A percentile compares a stretch with the other conserved stretches of the same genome.
phyloP scores from a whole-genome alignment of 1,284 basidiomycete genomes.

The Sanghuangporus baumii region DNA sequence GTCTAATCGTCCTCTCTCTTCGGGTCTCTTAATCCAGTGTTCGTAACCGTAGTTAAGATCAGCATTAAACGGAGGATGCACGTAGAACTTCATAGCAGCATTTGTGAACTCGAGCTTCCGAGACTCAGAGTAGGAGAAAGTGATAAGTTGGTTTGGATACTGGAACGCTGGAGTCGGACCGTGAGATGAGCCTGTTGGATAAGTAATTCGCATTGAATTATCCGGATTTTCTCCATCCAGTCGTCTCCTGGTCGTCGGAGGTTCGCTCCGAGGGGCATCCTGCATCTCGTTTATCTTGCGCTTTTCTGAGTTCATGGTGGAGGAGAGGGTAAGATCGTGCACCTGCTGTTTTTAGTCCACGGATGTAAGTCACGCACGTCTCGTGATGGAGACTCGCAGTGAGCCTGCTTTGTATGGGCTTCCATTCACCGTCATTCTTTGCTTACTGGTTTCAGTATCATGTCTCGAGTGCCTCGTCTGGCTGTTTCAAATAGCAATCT shows the following conservation, averaged over 20 bases:
- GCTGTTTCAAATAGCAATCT: conserved; percentile 3
- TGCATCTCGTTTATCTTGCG: conserved; percentile 8
- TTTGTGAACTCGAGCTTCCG: conserved; percentile 58
- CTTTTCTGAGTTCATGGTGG: conserved; percentile 1
- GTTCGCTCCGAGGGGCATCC: background rate
- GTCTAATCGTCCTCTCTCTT: conserved; percentile 60
- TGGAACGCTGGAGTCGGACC: conserved; percentile 32
- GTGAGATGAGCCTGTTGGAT: conserved; percentile 3
- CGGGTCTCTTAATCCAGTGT: conserved; percentile 61
- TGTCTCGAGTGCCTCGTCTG: conserved; percentile 15
- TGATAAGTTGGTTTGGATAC: conserved; percentile 39
- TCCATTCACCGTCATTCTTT: background rate
- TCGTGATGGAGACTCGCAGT: background rate
- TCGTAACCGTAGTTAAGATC: conserved; percentile 64
- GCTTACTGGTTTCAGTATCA: background rate
- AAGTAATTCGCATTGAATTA: conserved; percentile 3
- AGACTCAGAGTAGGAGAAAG: conserved; percentile 41
- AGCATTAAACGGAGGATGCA: conserved; percentile 55
- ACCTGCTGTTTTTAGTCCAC: background rate
- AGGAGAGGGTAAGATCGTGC: background rate
- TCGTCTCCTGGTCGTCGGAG: background rate
- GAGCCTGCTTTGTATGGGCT: background rate
- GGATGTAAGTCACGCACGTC: background rate
- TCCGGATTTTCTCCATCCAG: background rate
- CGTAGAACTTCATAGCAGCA: conserved; percentile 63